These are phyloP conservation scores for Petrea volubilis DNA, from an alignment of 257 asterid species.

Conservation along the genomic window DNA sequence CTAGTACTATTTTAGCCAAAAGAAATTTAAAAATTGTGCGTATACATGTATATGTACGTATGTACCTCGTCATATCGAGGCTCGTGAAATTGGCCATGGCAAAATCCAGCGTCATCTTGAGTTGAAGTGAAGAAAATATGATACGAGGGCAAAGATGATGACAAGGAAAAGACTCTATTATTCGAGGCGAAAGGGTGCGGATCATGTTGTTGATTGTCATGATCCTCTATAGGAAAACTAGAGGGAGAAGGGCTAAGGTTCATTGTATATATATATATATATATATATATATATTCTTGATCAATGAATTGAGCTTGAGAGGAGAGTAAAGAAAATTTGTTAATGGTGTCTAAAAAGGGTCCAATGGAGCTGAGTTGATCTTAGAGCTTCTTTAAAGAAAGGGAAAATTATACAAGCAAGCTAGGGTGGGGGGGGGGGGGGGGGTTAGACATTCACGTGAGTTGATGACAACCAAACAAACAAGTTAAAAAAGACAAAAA, in stretches of 20 bases:
- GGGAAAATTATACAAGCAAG: not conserved
- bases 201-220: conserved; percentile 24
- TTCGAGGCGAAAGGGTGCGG: conserved; percentile 19
- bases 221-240: conserved; percentile 24
- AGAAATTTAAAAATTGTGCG: not conserved
- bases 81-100: conserved; percentile 17
- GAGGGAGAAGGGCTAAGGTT: conserved; percentile 31
- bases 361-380: conserved; percentile 31
- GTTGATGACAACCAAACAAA: conserved; percentile 40
- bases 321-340: not conserved
- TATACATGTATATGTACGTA: not conserved
- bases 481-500: conserved; percentile 38
- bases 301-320: not conserved
- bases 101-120: conserved; percentile 37
- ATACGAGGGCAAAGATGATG: conserved; percentile 27
- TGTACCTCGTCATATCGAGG: conserved; percentile 36
- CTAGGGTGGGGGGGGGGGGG: not conserved
- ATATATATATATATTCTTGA: not conserved
- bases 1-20: too few relatives aligned
- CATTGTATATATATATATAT: not conserved
- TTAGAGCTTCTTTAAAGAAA: conserved; percentile 28
- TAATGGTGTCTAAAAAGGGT: conserved; percentile 24
- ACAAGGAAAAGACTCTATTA: conserved; percentile 33
- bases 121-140: conserved; percentile 31
- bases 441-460: conserved; percentile 53